These are phyloP conservation scores for Moesziomyces parantarcticus DNA, from an alignment of 1,284 basidiomycete species.

Conservation along the genomic window DNA sequence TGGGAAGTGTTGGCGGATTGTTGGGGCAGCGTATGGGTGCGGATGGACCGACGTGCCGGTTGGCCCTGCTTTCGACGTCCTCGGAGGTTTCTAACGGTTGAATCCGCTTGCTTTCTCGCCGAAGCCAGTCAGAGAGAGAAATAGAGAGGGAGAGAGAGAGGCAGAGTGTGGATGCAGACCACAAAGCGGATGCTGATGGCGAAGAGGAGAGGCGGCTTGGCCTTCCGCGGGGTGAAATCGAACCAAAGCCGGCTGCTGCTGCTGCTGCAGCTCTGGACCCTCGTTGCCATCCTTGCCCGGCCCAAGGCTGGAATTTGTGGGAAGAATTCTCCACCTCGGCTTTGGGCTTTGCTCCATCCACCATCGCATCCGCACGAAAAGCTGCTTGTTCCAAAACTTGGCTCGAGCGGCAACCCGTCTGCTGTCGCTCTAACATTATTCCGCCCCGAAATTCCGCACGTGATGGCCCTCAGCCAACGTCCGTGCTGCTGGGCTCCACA, in stretches of 20 bases:
- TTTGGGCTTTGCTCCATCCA: neutral
- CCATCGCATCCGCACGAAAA: neutral
- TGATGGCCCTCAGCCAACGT: neutral
- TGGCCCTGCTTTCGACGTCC: too few relatives aligned
- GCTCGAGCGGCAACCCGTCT: neutral
- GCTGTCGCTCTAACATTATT: neutral
- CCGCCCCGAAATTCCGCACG: neutral
- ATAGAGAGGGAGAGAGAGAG: neutral
- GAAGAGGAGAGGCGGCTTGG: neutral
- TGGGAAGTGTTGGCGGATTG: too few relatives aligned
- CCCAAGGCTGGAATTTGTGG: neutral
- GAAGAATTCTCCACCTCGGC: conserved; percentile 19
- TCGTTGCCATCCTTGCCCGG: too few relatives aligned
- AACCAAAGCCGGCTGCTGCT: too few relatives aligned
- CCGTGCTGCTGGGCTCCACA: neutral
- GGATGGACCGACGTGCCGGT: too few relatives aligned
- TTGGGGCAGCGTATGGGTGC: too few relatives aligned
- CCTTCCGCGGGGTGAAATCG: too few relatives aligned
- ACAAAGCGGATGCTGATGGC: neutral
- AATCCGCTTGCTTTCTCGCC: too few relatives aligned
- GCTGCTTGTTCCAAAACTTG: neutral
- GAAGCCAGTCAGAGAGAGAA: neutral
- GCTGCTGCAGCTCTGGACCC: too few relatives aligned
- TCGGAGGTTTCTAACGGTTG: too few relatives aligned
- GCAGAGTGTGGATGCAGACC: neutral